These are phyloP conservation scores for Colletotrichum tropicale DNA, from an alignment of 2,329 filamentous ascomycete genomes.

Conservation along the genomic window DNA sequence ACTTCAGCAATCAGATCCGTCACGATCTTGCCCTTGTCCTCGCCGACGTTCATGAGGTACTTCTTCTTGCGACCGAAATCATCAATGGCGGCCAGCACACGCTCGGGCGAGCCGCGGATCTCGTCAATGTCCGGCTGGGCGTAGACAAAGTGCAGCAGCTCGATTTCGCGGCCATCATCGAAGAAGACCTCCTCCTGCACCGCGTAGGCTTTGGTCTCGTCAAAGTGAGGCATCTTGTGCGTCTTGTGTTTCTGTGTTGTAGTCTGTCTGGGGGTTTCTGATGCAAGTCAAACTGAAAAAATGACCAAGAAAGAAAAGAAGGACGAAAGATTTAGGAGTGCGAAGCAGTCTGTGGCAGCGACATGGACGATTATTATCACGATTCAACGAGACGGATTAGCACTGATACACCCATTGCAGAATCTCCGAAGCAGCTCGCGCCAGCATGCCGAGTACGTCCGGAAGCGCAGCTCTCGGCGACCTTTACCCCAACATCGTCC, in stretches of 20 bases:
- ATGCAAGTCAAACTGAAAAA: neutral
- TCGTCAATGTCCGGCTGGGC: slow-evolving; percentile 63
- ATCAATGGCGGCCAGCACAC: slow-evolving; percentile 73
- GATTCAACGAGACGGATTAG: neutral
- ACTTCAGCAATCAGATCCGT: slow-evolving; percentile 68
- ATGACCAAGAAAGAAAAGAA: neutral
- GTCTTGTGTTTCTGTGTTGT: neutral
- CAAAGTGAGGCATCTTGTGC: slow-evolving; percentile 29
- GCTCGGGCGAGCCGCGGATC: slow-evolving; percentile 66
- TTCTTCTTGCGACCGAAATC: slow-evolving; percentile 66
- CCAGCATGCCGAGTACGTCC: neutral
- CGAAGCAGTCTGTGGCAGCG: neutral
- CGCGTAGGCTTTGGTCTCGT: slow-evolving; percentile 42
- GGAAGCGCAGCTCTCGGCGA: slow-evolving; percentile 14
- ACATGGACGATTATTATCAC: neutral
- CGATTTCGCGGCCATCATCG: slow-evolving; percentile 76
- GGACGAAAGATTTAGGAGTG: neutral
- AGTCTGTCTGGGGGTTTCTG: neutral
- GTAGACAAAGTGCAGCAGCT: slow-evolving; percentile 74
- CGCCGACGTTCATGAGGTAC: slow-evolving; percentile 82
- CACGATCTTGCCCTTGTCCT: slow-evolving; percentile 75
- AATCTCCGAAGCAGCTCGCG: slow-evolving; percentile 21
- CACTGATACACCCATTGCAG: neutral
- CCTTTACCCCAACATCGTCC: neutral
- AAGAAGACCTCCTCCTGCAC: slow-evolving; percentile 51